Evolutionary conservation across 352 stramenopile species (phyloP).

Genomic region (Phytophthora podocarpi): DNA sequence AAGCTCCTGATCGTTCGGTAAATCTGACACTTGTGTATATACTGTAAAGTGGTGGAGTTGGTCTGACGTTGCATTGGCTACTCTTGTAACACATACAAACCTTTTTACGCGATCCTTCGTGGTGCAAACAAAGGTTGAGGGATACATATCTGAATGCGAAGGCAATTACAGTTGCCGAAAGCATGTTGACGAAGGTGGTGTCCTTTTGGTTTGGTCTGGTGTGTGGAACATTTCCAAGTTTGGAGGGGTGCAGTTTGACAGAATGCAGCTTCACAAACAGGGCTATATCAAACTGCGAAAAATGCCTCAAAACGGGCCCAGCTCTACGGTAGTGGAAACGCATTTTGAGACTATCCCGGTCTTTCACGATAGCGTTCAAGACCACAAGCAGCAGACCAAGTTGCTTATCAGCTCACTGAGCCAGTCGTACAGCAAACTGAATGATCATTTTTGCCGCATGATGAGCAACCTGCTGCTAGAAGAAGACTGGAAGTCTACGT

Average conservation of each 20-base stretch:
- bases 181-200: too few relatives aligned
- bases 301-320: background rate
- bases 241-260: background rate
- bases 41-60: too few relatives aligned
- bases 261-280: background rate
- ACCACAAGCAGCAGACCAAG: background rate
- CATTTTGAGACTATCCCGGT: background rate
- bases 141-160: too few relatives aligned
- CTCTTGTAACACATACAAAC: too few relatives aligned
- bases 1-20: too few relatives aligned
- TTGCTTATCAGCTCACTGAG: background rate
- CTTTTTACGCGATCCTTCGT: too few relatives aligned
- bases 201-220: too few relatives aligned
- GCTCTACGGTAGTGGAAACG: background rate
- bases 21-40: too few relatives aligned
- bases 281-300: background rate
- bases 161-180: too few relatives aligned
- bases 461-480: conserved; percentile 3
- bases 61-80: too few relatives aligned
- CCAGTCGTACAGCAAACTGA: background rate
- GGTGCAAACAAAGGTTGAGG: too few relatives aligned
- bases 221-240: conserved; percentile 28
- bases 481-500: conserved; percentile 5
- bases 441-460: background rate
- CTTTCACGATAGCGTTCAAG: background rate